Conservation (phyloP, 2,329 filamentous ascomycete genomes). For the Arthrinium phaeospermum region DNA sequence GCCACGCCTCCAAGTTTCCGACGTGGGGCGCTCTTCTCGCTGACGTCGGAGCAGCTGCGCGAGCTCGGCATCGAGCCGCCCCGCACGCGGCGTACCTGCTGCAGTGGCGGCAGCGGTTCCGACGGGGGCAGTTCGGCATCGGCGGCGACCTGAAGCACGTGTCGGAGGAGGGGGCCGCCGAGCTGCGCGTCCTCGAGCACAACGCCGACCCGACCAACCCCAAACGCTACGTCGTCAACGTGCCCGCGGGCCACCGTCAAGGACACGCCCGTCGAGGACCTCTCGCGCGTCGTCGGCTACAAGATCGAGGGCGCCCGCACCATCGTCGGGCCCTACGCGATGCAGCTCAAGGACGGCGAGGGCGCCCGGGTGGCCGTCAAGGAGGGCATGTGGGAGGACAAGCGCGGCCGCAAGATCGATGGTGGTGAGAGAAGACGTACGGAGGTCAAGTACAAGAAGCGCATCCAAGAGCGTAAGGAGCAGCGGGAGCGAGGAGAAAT, state of each 20-base stretch:
- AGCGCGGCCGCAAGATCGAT: constrained; percentile 87
- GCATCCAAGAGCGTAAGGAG: constrained; percentile 79
- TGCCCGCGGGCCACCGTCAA: constrained; percentile 53
- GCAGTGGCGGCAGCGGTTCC: constrained; percentile 85
- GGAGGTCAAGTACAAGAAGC: constrained; percentile 85
- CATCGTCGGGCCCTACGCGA: constrained; percentile 77
- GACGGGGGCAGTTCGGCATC: constrained; percentile 76
- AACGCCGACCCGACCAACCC: constrained; percentile 46
- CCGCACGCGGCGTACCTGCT: constrained; percentile 81
- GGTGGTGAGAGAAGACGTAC: constrained; percentile 91
- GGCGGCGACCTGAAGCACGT: constrained; percentile 84
- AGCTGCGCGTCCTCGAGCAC: constrained; percentile 55
- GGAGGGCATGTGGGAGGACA: constrained; percentile 94
- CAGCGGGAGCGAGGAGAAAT: constrained; percentile 45
- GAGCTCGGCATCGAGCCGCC: constrained; percentile 88
- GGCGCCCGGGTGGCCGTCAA: constrained; percentile 72
- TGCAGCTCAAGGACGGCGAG: constrained; percentile 68
- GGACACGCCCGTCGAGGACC: constrained; percentile 40
- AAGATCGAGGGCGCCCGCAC: constrained; percentile 70
- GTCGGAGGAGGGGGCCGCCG: constrained; percentile 54
- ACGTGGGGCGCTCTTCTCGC: constrained; percentile 87
- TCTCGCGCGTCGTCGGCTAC: constrained; percentile 67
- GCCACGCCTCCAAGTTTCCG: constrained; percentile 85
- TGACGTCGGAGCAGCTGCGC: constrained; percentile 77
- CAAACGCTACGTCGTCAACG: constrained; percentile 59